Base-by-base conservation (phyloP, 306 rosid genomes). In the Quercus agrifolia region DNA sequence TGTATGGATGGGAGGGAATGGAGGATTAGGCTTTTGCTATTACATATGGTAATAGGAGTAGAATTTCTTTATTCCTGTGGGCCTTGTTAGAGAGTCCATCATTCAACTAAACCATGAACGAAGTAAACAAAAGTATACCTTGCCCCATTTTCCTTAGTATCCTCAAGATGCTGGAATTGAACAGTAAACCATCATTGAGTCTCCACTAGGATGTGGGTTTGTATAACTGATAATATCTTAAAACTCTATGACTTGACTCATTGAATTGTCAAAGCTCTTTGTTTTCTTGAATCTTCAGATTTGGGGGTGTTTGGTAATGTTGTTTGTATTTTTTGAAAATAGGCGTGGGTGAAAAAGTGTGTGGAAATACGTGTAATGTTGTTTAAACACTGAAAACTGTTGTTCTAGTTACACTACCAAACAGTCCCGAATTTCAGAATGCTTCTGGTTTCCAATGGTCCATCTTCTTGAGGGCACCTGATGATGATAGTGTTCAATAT, bases 51-150 rank as follows among this genome's bases (percentile, higher is more conserved):
- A 35, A 19, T 58, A 2, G 30, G 51, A 14, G 70, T 49, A 13
- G 1, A 10, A 27, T 51, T 77, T 84, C 70, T 31, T 44, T 44
- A 14, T 51, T 20, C 28, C 41, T 15, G 44, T 23, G 49, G 35
- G 52, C 61, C 35, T 79, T 70, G 52, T 68, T 71, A 35, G 49
- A 77, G 75, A 51, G 71, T 61, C 55, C 30, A 20, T 19, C 66
- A 27, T 80, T 66, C 55, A 74, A 75, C 46, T 67, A 4, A 25
- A 11, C 67, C 64, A 52, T 35, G 66, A 28, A 41, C 25, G 31
- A 56, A 46, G 70, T 13, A 55, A 78, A 69, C 67, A 77, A 56
- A 31, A 78, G 56, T 13, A 38, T 71, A 81, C 82, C 68, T 57
- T 63, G 73, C 71, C 55, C 73, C 64, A 59, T 78, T 67, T 67